phyloP scores from a whole-genome alignment of 2,329 filamentous ascomycete genomes.

The Verticillium alfalfae region DNA sequence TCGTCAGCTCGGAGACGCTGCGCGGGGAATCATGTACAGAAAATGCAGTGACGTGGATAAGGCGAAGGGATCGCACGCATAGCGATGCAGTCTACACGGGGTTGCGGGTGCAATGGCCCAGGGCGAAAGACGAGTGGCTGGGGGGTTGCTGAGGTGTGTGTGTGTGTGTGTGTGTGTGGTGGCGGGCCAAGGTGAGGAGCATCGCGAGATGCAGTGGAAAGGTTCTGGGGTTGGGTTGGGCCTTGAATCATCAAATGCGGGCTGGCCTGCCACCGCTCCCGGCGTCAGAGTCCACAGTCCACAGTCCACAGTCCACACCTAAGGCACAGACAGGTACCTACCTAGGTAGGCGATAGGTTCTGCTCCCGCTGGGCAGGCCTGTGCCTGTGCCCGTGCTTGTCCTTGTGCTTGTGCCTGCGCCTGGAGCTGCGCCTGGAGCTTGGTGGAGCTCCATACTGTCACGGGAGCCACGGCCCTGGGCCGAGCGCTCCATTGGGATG shows the following conservation, averaged over 20 bases:
- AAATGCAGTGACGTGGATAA: constrained; percentile 5
- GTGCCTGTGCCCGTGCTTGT: neutral
- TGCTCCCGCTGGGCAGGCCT: no score
- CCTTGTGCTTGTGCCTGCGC: neutral
- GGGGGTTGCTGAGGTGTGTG: neutral
- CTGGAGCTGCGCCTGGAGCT: neutral
- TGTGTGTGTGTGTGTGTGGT: neutral
- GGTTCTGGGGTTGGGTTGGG: neutral
- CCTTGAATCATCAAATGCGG: neutral
- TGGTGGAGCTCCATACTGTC: neutral
- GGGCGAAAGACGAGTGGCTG: neutral
- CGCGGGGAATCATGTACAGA: constrained; percentile 10
- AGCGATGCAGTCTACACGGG: constrained; percentile 11
- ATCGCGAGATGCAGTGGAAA: constrained; percentile 2
- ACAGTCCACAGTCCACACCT: no score
- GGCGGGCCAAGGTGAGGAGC: constrained; percentile 9
- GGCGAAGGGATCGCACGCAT: constrained; percentile 12
- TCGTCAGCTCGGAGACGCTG: constrained; percentile 7
- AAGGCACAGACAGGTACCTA: no score
- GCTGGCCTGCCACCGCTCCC: neutral
- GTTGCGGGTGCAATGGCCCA: constrained; percentile 1
- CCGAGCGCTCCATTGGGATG: neutral
- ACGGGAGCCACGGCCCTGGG: neutral
- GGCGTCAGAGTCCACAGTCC: no score
- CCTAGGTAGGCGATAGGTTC: no score